Evolutionary conservation across 2,329 filamentous ascomycete species (phyloP).

Genomic region (Juglanconis sp.): DNA sequence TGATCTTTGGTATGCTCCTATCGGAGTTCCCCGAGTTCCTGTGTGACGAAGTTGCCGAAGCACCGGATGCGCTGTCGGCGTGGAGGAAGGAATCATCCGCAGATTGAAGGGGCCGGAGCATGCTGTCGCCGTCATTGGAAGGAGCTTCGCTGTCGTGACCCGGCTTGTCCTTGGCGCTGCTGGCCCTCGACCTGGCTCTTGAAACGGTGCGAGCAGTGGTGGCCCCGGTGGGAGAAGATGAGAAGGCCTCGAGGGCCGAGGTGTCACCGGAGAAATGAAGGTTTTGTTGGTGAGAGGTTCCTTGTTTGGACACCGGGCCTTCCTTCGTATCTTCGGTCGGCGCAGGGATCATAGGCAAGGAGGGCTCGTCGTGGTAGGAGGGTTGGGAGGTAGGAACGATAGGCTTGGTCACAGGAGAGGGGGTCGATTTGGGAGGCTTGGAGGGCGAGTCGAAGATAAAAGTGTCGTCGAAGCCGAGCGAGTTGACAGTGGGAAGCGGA

Average conservation of each 20-base stretch:
- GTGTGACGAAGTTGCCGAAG: constrained; percentile 28
- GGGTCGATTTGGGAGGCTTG: constrained; percentile 23
- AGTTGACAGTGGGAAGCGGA: constrained; percentile 47
- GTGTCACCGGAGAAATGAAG: constrained; percentile 28
- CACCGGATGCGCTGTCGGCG: constrained; percentile 26
- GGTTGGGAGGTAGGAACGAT: constrained; percentile 7
- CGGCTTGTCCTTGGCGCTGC: constrained; percentile 18
- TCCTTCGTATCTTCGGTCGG: background rate
- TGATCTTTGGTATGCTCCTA: constrained; percentile 27
- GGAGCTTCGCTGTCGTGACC: constrained; percentile 20
- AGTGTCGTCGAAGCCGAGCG: constrained; percentile 54
- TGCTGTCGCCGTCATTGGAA: constrained; percentile 25
- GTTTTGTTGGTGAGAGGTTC: constrained; percentile 30
- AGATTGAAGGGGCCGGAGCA: background rate
- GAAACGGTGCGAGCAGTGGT: constrained; percentile 53
- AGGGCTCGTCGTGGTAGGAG: constrained; percentile 6
- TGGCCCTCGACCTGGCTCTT: constrained; percentile 46
- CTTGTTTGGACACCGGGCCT: constrained; percentile 10
- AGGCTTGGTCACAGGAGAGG: background rate
- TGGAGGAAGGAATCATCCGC: constrained; percentile 30
- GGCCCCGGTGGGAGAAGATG: constrained; percentile 55
- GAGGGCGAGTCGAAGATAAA: constrained; percentile 53
- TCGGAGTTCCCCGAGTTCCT: constrained; percentile 33
- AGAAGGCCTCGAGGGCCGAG: constrained; percentile 50
- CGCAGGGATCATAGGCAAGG: constrained; percentile 2